These are phyloP conservation scores for Trametes cingulata DNA, from an alignment of 768 basidiomycete genomes.

Conservation along the genomic window DNA sequence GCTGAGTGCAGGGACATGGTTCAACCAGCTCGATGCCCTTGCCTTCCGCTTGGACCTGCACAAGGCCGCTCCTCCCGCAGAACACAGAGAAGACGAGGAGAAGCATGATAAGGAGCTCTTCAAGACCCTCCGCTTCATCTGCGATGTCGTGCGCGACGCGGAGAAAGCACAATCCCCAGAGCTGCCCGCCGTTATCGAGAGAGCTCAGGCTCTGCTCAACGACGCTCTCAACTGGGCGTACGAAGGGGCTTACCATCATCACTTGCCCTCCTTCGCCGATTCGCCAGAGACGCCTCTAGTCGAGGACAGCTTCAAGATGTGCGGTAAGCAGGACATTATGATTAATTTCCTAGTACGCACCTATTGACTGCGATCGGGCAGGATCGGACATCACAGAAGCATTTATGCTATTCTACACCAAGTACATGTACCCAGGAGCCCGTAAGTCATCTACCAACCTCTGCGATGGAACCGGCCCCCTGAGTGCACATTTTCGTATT, in stretches of 20 bases:
- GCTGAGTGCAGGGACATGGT: neutral
- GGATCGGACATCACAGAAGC: conserved; percentile 3
- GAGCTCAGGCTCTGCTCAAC: conserved; percentile 1
- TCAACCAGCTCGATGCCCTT: conserved; percentile 2
- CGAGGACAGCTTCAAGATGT: neutral
- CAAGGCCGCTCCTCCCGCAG: neutral
- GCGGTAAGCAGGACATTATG: neutral
- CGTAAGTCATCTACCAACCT: neutral
- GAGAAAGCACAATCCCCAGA: neutral
- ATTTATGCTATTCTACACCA: conserved; percentile 7
- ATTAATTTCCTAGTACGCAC: too few species aligned
- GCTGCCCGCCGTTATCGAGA: conserved; percentile 5
- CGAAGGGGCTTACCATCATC: neutral
- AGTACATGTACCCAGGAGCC: conserved; percentile 1
- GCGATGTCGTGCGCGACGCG: conserved; percentile 18
- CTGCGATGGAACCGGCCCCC: neutral
- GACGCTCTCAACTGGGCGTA: conserved; percentile 3
- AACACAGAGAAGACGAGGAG: neutral
- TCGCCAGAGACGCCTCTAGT: neutral
- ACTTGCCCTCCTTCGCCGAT: neutral
- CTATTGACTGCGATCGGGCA: neutral
- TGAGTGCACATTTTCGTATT: neutral
- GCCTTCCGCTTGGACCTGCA: neutral
- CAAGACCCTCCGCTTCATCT: conserved; percentile 1
- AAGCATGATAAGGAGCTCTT: neutral